phyloP scores from a whole-genome alignment of 169 alveolate genomes.

The Cystoisospora suis region DNA sequence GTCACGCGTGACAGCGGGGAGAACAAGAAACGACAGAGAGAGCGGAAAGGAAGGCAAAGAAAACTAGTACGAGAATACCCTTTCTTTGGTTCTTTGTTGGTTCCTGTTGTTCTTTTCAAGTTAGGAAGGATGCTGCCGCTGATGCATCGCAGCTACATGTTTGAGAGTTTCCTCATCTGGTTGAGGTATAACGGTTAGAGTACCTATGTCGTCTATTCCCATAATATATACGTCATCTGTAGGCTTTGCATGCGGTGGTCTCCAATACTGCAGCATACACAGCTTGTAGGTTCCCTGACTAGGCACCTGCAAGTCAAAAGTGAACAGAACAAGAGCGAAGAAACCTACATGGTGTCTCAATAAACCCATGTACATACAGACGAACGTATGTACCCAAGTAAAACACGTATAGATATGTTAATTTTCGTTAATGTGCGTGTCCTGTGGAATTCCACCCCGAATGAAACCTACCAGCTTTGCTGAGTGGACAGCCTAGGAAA shows the following conservation, averaged over 20 bases:
- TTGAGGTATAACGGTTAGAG: not conserved
- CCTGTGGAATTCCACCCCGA: too few species aligned
- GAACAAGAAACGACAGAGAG: too few species aligned
- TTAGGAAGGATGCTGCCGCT: too few species aligned
- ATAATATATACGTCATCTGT: not conserved
- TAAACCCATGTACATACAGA: not conserved
- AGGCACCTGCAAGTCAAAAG: too few species aligned
- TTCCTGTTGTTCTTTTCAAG: too few species aligned
- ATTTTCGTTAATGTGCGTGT: not conserved
- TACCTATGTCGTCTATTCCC: constrained; percentile 55
- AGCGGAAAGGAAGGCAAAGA: too few species aligned
- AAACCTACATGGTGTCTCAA: not conserved
- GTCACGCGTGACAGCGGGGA: too few species aligned
- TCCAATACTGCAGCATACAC: constrained; percentile 55
- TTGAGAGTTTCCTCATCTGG: not conserved
- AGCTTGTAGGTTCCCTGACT: constrained; percentile 38
- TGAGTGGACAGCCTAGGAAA: too few species aligned
- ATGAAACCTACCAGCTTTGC: too few species aligned
- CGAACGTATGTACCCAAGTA: not conserved
- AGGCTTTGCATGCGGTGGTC: not conserved
- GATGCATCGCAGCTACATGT: not conserved
- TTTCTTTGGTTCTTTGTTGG: not conserved
- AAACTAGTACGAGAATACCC: too few species aligned
- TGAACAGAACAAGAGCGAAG: too few species aligned
- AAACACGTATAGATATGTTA: not conserved